Base-by-base conservation (phyloP, 108 stramenopile species). In the Mayamaea pseudoterrestris region DNA sequence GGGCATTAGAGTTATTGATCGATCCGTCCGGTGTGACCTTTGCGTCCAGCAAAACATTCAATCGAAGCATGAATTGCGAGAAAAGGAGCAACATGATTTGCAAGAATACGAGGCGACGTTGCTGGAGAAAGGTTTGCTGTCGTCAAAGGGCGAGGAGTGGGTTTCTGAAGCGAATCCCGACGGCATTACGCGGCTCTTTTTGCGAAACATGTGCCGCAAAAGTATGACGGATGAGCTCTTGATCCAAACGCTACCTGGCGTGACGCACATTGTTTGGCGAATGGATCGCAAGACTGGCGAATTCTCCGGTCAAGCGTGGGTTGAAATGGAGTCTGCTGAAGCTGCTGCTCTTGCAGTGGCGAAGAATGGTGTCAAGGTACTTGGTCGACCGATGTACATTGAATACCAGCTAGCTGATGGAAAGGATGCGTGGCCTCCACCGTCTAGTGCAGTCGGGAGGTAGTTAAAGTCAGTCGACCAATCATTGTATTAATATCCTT, bases 381-480 rank as follows among this genome's bases (percentile, higher is more conserved):
- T 71, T 14, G 64, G 68, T 12, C 63, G 79, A 27, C 65, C 65
- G 2, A 27, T 80, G 2, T 56, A 73, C 16, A 63, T 80, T 17
- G 41, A 50, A 27, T 80, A 49, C 34, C 62, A 69, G 35, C 58
- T 73, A 31, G 58, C 69, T 8, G 67, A 74, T 51, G 61, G 60
- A 24, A 81, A 81, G 26, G 66, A 68, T 49, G 44, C 59, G 2
- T 91, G 90, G 90, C 90, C 90, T 13, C 69, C 75, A 26, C 58
- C 71, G 12, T 62, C 44, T 27, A 72, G 70, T 43, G 27, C 24
- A 17, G 47, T 49, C 9, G n/a, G n/a, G n/a, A n/a, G n/a, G n/a
- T n/a, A n/a, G n/a, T n/a, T n/a, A n/a, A n/a, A n/a, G n/a, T n/a
- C n/a, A n/a, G n/a, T n/a, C n/a, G n/a, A n/a, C n/a, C n/a, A n/a